Evolutionary conservation across 2,329 filamentous ascomycete species (phyloP).

Genomic region (Fusarium veterinarium): DNA sequence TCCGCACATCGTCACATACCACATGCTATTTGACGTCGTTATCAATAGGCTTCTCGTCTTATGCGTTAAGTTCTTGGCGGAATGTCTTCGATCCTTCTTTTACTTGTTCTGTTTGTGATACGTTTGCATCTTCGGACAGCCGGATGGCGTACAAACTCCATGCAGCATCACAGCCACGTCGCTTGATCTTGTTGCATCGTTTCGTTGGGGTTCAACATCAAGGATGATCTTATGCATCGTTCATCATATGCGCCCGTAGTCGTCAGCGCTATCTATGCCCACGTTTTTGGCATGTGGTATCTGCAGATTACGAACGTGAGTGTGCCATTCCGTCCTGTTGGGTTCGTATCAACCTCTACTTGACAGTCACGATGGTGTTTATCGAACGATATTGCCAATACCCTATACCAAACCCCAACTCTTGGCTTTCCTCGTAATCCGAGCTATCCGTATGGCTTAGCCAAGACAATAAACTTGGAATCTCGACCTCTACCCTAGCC

Average conservation of each 20-base stretch:
- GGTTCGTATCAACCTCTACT: not conserved
- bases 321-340: not conserved
- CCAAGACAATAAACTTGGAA: not conserved
- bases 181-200: not conserved
- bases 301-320: conserved; percentile 11
- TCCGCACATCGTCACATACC: conserved; percentile 21
- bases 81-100: conserved; percentile 29
- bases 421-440: conserved; percentile 12
- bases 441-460: conserved; percentile 7
- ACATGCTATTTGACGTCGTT: not conserved
- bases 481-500: not conserved
- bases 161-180: not conserved
- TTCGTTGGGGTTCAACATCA: conserved; percentile 4
- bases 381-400: conserved; percentile 12
- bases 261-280: conserved; percentile 5
- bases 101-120: conserved; percentile 27
- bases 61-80: conserved; percentile 16
- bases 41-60: not conserved
- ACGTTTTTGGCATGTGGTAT: conserved; percentile 25
- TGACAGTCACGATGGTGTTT: not conserved
- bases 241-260: not conserved
- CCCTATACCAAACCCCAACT: not conserved
- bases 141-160: conserved; percentile 22
- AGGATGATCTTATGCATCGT: conserved; percentile 4
- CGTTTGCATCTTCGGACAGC: conserved; percentile 17